Conservation (phyloP, 257 asterid genomes). For the Solanum chiquidenum region DNA sequence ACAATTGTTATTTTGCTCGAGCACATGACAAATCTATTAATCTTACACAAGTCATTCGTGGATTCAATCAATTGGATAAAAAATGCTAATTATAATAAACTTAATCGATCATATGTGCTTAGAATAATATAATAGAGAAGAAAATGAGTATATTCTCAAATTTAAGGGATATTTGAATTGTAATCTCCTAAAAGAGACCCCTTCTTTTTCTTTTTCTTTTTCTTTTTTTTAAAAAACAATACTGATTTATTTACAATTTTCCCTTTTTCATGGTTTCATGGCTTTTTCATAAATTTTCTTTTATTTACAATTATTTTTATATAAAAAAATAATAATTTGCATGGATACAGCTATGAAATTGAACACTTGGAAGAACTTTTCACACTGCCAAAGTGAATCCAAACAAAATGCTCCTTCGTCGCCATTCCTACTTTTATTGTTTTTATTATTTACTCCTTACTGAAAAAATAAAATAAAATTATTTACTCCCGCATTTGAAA, state of each 20-base stretch:
- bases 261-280: neutral
- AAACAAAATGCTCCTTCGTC: neutral
- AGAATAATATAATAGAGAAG: neutral
- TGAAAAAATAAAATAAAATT: too few relatives aligned
- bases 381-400: neutral
- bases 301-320: neutral
- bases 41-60: neutral
- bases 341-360: neutral
- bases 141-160: neutral
- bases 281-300: neutral
- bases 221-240: neutral
- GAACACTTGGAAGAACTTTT: neutral
- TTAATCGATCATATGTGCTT: neutral
- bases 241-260: too few relatives aligned
- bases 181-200: neutral
- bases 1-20: neutral
- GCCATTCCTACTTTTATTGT: neutral
- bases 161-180: neutral
- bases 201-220: too few relatives aligned
- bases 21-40: neutral
- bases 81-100: neutral
- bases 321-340: neutral
- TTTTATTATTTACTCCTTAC: neutral
- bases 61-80: neutral
- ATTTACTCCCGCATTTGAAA: too few relatives aligned